Percentiles rank a stretch among this genome's conserved stretches.
phyloP scores from a whole-genome alignment of 1,139 yeast species.

The Suhomyces panamericanus region DNA sequence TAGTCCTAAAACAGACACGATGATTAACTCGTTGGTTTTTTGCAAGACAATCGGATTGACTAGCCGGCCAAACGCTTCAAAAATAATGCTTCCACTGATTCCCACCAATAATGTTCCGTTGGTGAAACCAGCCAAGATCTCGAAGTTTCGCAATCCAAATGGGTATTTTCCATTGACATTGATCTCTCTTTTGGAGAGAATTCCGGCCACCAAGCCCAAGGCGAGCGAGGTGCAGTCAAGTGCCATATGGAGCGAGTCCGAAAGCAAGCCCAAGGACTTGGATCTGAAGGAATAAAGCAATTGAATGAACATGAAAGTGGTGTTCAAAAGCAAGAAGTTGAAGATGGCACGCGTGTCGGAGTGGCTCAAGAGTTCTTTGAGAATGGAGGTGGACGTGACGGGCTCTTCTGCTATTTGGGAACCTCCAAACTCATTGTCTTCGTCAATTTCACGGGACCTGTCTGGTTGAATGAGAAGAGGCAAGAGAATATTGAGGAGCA shows the following conservation, averaged over 20 bases:
- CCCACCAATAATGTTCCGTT: constrained; percentile 88
- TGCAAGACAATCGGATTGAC: constrained; percentile 74
- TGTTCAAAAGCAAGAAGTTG: constrained; percentile 78
- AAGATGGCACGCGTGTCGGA: constrained; percentile 86
- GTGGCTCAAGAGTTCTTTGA: constrained; percentile 51
- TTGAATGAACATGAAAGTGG: constrained; percentile 93
- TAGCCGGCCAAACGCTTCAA: constrained; percentile 83
- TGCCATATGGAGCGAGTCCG: constrained; percentile 96
- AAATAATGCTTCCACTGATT: constrained; percentile 81
- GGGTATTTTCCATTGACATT: constrained; percentile 73
- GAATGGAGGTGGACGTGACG: constrained; percentile 17
- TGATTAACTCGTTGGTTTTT: constrained; percentile 79
- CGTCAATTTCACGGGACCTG: constrained; percentile 11
- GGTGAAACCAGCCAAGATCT: constrained; percentile 91
- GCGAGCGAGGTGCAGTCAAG: constrained; percentile 89
- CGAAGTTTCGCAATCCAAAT: constrained; percentile 82
- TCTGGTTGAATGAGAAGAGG: constrained; percentile 23
- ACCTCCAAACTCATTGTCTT: constrained; percentile 4
- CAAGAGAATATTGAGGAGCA: constrained; percentile 16
- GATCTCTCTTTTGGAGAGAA: constrained; percentile 45
- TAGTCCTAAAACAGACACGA: constrained; percentile 82
- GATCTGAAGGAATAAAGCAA: constrained; percentile 88
- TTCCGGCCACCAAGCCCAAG: constrained; percentile 86
- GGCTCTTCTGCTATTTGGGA: constrained; percentile 3
- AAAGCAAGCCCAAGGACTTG: constrained; percentile 83